phyloP scores from a whole-genome alignment of 2,329 filamentous ascomycete genomes.

The Xylariaceae sp. region DNA sequence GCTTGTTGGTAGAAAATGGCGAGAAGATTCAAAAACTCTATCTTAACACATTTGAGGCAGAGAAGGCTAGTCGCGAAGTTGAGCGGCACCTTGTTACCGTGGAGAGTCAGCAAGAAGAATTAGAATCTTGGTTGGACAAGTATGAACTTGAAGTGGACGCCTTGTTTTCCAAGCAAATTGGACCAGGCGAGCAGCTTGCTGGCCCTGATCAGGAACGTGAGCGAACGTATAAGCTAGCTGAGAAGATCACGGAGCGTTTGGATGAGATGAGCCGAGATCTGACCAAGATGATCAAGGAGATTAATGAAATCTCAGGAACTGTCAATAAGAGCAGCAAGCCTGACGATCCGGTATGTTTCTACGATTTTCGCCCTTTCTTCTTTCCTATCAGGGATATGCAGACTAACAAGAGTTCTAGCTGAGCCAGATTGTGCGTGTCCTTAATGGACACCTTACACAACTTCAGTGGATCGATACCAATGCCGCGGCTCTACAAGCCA shows the following conservation, averaged over 20 bases:
- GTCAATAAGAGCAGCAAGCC: constrained; percentile 85
- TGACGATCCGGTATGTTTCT: constrained; percentile 67
- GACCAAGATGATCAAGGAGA: constrained; percentile 95
- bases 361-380: not conserved
- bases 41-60: constrained; percentile 85
- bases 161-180: constrained; percentile 75
- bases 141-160: constrained; percentile 91
- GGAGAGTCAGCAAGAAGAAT: constrained; percentile 87
- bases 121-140: constrained; percentile 80
- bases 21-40: constrained; percentile 94
- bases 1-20: constrained; percentile 85
- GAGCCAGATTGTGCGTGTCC: constrained; percentile 89
- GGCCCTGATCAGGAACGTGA: constrained; percentile 95
- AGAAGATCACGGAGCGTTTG: constrained; percentile 84
- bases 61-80: constrained; percentile 87
- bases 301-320: constrained; percentile 86
- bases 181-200: constrained; percentile 69
- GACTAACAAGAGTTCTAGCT: constrained; percentile 51
- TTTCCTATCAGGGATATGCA: constrained; percentile 17
- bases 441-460: constrained; percentile 88
- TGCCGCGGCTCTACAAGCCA: constrained; percentile 72
- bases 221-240: constrained; percentile 90
- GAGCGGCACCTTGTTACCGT: constrained; percentile 86
- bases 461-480: constrained; percentile 91
- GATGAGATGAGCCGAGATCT: constrained; percentile 93